phyloP scores from a whole-genome alignment of 306 rosid species.

The Trichosanthes truncata region DNA sequence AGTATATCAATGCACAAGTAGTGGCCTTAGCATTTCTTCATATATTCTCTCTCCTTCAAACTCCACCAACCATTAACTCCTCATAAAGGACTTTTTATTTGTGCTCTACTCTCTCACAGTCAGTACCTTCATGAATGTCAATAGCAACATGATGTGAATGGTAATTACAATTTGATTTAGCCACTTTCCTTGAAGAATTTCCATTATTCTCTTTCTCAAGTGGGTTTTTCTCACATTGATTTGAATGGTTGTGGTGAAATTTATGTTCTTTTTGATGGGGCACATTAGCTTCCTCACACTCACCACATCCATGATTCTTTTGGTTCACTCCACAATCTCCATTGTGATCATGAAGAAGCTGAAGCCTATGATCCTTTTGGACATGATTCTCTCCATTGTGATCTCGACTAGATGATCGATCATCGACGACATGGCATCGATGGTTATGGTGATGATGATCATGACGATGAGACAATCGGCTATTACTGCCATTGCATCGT shows the following conservation, averaged over 20 bases:
- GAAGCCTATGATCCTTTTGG: constrained; percentile 17
- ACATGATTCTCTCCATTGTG: constrained; percentile 27
- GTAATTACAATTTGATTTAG: not conserved
- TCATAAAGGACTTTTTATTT: not conserved
- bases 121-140: not conserved
- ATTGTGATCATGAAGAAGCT: not conserved
- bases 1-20: too few species aligned
- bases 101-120: not conserved
- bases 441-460: not conserved
- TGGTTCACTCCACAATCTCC: not conserved
- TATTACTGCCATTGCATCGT: not conserved
- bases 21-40: too few species aligned
- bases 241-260: not conserved
- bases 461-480: not conserved
- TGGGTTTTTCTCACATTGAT: not conserved
- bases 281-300: not conserved
- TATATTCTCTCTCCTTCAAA: too few species aligned
- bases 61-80: not conserved
- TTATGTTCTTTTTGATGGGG: not conserved
- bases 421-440: not conserved
- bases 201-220: not conserved
- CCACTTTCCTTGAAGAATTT: not conserved
- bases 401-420: not conserved
- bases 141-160: not conserved
- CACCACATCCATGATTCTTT: not conserved